These are phyloP conservation scores for Apiotrichum gamsii DNA, from an alignment of 1,284 basidiomycete species.

Conservation along the genomic window DNA sequence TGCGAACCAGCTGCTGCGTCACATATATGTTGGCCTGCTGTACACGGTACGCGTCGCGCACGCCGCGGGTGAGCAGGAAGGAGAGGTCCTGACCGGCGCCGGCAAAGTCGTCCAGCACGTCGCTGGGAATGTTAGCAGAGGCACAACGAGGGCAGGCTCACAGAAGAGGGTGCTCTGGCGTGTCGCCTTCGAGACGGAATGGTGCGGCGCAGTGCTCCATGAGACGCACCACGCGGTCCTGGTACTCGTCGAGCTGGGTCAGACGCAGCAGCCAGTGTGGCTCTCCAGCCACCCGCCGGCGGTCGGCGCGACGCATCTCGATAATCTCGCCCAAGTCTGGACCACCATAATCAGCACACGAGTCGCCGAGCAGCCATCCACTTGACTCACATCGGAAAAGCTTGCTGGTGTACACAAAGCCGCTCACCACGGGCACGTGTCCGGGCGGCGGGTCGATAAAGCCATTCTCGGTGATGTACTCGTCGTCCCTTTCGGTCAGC, in stretches of 20 bases:
- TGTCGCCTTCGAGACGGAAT: constrained; percentile 21
- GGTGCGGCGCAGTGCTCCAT: constrained; percentile 35
- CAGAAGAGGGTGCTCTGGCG: neutral
- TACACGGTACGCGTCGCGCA: constrained; percentile 77
- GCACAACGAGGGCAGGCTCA: neutral
- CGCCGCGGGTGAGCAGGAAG: constrained; percentile 48
- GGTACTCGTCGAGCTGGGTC: constrained; percentile 29
- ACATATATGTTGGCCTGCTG: constrained; percentile 82
- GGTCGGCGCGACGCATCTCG: constrained; percentile 28
- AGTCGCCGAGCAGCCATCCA: neutral
- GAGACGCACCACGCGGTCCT: constrained; percentile 28
- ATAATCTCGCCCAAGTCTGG: constrained; percentile 35
- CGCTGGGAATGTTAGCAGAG: too few relatives aligned
- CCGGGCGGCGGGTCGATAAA: constrained; percentile 72
- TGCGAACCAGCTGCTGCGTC: constrained; percentile 72
- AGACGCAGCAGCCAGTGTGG: constrained; percentile 26
- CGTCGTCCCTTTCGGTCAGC: constrained; percentile 31
- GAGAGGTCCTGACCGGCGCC: neutral
- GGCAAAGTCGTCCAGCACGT: too few relatives aligned
- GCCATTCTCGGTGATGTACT: constrained; percentile 62
- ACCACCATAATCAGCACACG: too few relatives aligned
- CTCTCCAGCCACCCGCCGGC: constrained; percentile 25
- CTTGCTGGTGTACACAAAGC: constrained; percentile 74
- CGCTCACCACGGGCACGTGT: constrained; percentile 72
- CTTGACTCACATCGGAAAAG: constrained; percentile 53